Evolutionary conservation across 2,329 filamentous ascomycete species (phyloP).

Genomic region (Talaromyces verruculosus): DNA sequence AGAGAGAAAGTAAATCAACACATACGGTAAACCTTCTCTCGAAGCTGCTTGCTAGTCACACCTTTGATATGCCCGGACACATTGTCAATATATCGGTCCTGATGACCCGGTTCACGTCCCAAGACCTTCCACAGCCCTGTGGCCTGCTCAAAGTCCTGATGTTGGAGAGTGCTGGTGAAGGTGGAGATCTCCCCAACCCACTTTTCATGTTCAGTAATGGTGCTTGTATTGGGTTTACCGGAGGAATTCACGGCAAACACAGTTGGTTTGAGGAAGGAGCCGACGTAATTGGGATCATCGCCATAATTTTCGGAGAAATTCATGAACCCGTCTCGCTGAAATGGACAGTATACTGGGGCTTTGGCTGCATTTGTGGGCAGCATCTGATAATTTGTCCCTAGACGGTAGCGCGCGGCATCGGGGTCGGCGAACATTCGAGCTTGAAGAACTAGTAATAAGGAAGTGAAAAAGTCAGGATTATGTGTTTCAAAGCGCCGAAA

Average conservation of each 20-base stretch:
- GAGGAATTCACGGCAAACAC: slow-evolving; percentile 1
- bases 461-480: slow-evolving; percentile 24
- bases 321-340: slow-evolving; percentile 44
- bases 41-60: slow-evolving; percentile 27
- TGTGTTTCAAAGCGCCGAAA: neutral
- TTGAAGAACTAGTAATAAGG: slow-evolving; percentile 51
- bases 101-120: slow-evolving; percentile 34
- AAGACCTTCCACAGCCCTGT: slow-evolving; percentile 35
- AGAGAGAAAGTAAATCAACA: neutral
- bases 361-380: slow-evolving; percentile 42
- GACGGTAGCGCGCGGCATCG: slow-evolving; percentile 49
- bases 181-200: slow-evolving; percentile 30
- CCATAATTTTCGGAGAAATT: slow-evolving; percentile 56
- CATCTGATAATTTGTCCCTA: slow-evolving; percentile 44
- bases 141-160: slow-evolving; percentile 35
- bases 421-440: slow-evolving; percentile 62
- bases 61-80: slow-evolving; percentile 26
- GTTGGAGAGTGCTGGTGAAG: slow-evolving; percentile 29
- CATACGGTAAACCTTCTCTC: slow-evolving; percentile 33
- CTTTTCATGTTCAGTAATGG: slow-evolving; percentile 30
- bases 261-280: slow-evolving; percentile 29
- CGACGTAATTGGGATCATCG: slow-evolving; percentile 57
- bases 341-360: slow-evolving; percentile 52
- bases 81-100: slow-evolving; percentile 35
- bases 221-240: slow-evolving; percentile 27